Evolutionary conservation across 1,284 basidiomycete species (phyloP).

Genomic region (Ceratobasidium theobromae): DNA sequence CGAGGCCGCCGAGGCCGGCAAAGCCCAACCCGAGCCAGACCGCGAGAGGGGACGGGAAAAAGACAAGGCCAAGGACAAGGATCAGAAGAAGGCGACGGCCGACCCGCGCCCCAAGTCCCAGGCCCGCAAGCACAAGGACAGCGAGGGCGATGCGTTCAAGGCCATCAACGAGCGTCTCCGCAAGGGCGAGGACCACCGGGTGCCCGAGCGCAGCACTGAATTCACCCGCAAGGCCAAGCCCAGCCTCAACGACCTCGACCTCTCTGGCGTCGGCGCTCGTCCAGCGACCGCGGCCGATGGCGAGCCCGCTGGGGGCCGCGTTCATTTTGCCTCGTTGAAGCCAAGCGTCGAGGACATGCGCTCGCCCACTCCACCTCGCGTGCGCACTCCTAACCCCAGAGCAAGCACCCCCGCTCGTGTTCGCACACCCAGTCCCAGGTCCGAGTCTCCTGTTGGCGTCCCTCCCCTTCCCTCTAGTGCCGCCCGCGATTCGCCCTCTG

Average conservation of each 20-base stretch:
- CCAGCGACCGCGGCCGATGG: neutral
- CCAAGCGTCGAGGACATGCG: slow-evolving; percentile 3
- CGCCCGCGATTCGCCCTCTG: slow-evolving; percentile 16
- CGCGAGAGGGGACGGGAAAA: slow-evolving; percentile 15
- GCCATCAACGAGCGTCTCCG: slow-evolving; percentile 22
- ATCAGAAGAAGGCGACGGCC: neutral
- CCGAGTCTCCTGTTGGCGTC: slow-evolving; percentile 11
- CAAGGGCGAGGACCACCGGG: slow-evolving; percentile 6
- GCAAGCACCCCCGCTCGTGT: slow-evolving; percentile 15
- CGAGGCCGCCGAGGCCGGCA: slow-evolving; percentile 16
- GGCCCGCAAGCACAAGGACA: slow-evolving; percentile 16
- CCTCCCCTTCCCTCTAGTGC: slow-evolving; percentile 12
- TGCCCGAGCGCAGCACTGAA: neutral
- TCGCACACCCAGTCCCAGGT: slow-evolving; percentile 29
- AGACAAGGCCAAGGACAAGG: neutral
- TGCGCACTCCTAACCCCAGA: slow-evolving; percentile 20
- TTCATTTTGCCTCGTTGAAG: slow-evolving; percentile 7
- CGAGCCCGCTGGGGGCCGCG: slow-evolving; percentile 11
- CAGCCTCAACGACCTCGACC: slow-evolving; percentile 6
- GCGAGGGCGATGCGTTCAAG: slow-evolving; percentile 25
- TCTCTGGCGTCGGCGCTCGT: neutral
- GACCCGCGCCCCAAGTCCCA: slow-evolving; percentile 7
- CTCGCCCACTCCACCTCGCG: slow-evolving; percentile 10
- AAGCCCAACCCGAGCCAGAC: neutral
- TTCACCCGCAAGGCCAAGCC: slow-evolving; percentile 13